Conservation (phyloP, 2,329 filamentous ascomycete genomes). For the Amylocarpus encephaloides region DNA sequence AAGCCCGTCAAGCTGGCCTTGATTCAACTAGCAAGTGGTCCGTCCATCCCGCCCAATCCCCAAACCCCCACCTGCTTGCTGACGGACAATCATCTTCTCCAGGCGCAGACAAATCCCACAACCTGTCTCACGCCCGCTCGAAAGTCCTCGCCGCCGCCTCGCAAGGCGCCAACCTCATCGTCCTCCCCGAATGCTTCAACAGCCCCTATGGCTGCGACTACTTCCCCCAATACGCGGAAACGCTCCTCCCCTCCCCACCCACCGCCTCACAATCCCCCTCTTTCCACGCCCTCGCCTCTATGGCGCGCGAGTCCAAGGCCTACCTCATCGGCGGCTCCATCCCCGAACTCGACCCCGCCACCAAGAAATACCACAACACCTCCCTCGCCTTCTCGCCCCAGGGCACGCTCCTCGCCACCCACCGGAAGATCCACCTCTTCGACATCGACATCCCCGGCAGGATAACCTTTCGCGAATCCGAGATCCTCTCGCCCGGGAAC, state of each 20-base stretch:
- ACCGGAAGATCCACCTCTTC: slow-evolving; percentile 93
- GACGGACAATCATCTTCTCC: slow-evolving; percentile 14
- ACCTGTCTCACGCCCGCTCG: slow-evolving; percentile 71
- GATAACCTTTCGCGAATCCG: slow-evolving; percentile 85
- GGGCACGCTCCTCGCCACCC: slow-evolving; percentile 75
- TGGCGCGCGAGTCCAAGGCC: slow-evolving; percentile 70
- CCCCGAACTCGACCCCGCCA: slow-evolving; percentile 65
- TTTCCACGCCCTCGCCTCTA: slow-evolving; percentile 73
- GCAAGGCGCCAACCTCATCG: slow-evolving; percentile 74
- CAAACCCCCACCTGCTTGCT: slow-evolving; percentile 3
- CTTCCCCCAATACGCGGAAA: slow-evolving; percentile 90
- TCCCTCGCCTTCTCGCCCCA: slow-evolving; percentile 73
- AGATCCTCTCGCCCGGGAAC: slow-evolving; percentile 80
- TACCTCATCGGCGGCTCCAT: slow-evolving; percentile 92
- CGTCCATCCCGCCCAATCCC: slow-evolving; percentile 11
- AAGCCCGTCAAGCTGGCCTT: slow-evolving; percentile 73
- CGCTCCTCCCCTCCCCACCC: slow-evolving; percentile 72
- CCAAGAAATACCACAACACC: slow-evolving; percentile 81
- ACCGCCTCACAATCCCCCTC: slow-evolving; percentile 65
- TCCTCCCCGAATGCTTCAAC: slow-evolving; percentile 98
- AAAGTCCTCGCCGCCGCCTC: slow-evolving; percentile 78
- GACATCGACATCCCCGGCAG: slow-evolving; percentile 96
- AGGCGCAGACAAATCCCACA: slow-evolving; percentile 75
- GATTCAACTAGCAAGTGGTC: slow-evolving; percentile 72
- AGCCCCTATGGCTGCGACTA: slow-evolving; percentile 88